Evolutionary conservation across 2,329 filamentous ascomycete genomes (phyloP), one percentile per base, ranked within the genome.

Genomic region (Dactylellina parvicollis): DNA sequence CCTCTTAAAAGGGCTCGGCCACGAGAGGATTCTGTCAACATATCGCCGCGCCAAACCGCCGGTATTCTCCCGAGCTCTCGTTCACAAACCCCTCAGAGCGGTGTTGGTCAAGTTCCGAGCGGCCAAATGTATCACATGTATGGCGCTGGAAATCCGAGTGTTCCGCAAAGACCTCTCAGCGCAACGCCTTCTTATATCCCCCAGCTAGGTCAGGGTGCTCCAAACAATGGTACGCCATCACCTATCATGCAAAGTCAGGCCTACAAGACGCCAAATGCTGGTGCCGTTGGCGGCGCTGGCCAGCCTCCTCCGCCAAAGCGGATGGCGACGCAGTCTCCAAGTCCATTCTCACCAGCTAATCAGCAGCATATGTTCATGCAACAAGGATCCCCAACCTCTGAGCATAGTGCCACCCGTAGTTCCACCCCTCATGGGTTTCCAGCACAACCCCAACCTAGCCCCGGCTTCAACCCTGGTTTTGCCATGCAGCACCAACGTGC

Each of bases 301-400:
- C 67, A 72, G 52, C 66, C 66, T n/a, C 66, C 66, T 60, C 67
- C 90, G 12, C 89, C 89, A 38, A 91, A 92, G 79, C 85, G 92
- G 78, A 92, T 98, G 80, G 90, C 92, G 76, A 97, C 94, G 47
- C 90, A 92, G 44, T 98, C 95, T 30, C 94, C 95, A 2, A 94
- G 95, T 80, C 92, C 92, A 0, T 96, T 96, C 80, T 93, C 91
- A 1, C 90, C 91, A 14, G 88, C 89, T 66, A 85, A 86, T 30
- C 89, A 90, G 77, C 90, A 90, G 57, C 77, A 78, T 52, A 74
- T 76, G 78, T 91, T 92, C 77, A 86, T 84, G 36, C 82, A 86
- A 14, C 90, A 93, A 78, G 86, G 89, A 71, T 95, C 92, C 1
- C 91, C 92, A 9, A 87, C 90, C 14, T 88, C 90, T 3, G 90